Base-by-base conservation (phyloP, 192 early-diverging fungal species). In the Rhizophagus prolifer region DNA sequence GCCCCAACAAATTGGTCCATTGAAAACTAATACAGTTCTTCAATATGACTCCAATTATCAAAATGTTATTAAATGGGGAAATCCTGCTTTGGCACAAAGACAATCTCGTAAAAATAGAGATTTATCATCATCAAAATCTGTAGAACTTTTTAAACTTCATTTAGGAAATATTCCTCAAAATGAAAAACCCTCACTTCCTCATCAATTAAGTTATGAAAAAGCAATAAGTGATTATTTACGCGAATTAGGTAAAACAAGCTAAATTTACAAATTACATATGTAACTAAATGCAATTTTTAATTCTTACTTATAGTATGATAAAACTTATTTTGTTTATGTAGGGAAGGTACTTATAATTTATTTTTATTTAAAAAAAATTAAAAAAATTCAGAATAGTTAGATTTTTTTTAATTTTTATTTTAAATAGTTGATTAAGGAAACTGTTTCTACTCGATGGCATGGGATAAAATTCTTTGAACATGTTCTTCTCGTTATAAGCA, bases 221-320 rank as follows among this genome's bases (percentile, higher is more conserved):
- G 82, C 83, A 21, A 88, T 88, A 38, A 81, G 83, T 12, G 85
- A 88, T 72, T 88, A 86, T 60, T 79, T 88, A 1, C 80, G 85
- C 21, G 46, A 50, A 38, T 38, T 38, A 38, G 36, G 36, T 38
- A 38, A 38, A 38, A 34, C 31, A 34, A 34, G 4, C 4, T 8
- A 8, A 38, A 38, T 38, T 38, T 38, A 8, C 36, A 38, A 34
- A 38, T 38, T 38, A 2, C 3, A 31, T 31, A 38, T 38, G 31
- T 38, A 9, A 44, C 12, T 44, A 12, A 44, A 38, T 44, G 7
- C 41, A 44, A 44, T 44, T 44, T 10, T 12, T 44, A 4, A 44
- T 38, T 8, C 5, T 9, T 38, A 8, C 34, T 36, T 36, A 36
- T 36, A 31, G 31, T 0, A 4, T 34, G 3, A 3, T 34, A 34